These are phyloP conservation scores for Trametes hirsuta DNA, from an alignment of 1,284 basidiomycete genomes.

Conservation along the genomic window DNA sequence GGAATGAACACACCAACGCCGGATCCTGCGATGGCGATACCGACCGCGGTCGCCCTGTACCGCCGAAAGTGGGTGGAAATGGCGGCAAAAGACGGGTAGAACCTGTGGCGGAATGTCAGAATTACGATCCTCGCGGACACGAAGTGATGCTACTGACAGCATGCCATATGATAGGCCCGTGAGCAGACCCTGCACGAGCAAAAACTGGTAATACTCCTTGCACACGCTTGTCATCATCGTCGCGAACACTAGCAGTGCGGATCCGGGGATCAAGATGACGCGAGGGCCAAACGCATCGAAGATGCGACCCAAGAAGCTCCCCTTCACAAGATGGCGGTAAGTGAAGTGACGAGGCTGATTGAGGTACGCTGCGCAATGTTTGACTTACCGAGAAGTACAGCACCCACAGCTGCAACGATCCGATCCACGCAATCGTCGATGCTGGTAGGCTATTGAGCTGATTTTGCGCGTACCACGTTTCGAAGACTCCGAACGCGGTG, in stretches of 20 bases:
- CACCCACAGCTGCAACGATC: constrained; percentile 45
- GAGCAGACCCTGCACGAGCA: constrained; percentile 41
- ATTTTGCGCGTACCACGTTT: constrained; percentile 46
- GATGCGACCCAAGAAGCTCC: constrained; percentile 33
- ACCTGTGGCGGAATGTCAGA: constrained; percentile 20
- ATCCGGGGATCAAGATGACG: constrained; percentile 37
- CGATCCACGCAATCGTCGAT: constrained; percentile 52
- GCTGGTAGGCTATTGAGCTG: constrained; percentile 38
- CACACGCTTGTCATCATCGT: constrained; percentile 42
- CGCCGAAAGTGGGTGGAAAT: constrained; percentile 55
- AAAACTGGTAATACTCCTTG: constrained; percentile 39
- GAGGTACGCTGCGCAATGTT: no score
- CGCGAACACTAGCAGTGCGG: constrained; percentile 36
- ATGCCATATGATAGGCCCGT: constrained; percentile 41
- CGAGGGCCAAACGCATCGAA: constrained; percentile 42
- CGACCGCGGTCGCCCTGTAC: constrained; percentile 58
- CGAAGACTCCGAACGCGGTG: constrained; percentile 43
- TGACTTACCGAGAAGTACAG: constrained; percentile 42
- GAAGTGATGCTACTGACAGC: constrained; percentile 31
- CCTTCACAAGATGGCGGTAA: constrained; percentile 22
- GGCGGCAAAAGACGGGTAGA: constrained; percentile 32
- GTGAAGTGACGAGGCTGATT: no score
- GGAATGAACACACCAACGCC: constrained; percentile 28
- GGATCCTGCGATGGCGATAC: constrained; percentile 44
- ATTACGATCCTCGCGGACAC: neutral